Base-by-base conservation (phyloP, 2,329 filamentous ascomycete genomes). In the Cylindrodendrum hubeiense region DNA sequence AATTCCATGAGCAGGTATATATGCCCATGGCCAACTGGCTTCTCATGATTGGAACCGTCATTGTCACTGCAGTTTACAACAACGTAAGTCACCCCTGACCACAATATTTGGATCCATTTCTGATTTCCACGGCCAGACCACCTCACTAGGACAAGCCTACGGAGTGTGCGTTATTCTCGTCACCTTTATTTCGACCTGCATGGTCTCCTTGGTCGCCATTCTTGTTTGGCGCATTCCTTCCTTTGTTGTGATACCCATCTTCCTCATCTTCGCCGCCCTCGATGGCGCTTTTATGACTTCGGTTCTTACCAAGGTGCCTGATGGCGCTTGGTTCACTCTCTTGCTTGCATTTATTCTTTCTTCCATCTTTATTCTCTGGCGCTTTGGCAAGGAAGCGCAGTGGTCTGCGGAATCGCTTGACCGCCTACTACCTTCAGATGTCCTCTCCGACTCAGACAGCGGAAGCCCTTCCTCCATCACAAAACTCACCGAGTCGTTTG, bases 101-200 rank as follows among this genome's bases (percentile, higher is more conserved):
- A 46, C 6, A 19, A 30, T 43, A 13, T 24, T 10, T 30, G 15
- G 28, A n/a, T 15, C 24, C 9, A 5, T 9, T 24, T 6, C 24
- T 34, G 5, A 43, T 51, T 89, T 30, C 4, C 5, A 10, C n/a
- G n/a, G n/a, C 9, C 22, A 71, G 83, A 91, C 90, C 0, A 91
- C 88, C 0, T 82, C 83, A 53, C 84, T 93, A 0, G 91, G 91
- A 22, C 89, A 93, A 69, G 91, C 91, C 0, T 93, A 94, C 70
- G 91, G 91, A 33, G 89, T 93, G 5, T 94, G 92, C 69, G 91
- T 94, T 74, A 93, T 94, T 71, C 87, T 92, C 49, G 92, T 94
- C 41, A 93, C 91, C 0, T 92, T 93, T 75, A 89, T 94, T 73
- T 90, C 90, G 52, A 94, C 91, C 0, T 90, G 86, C 77, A 90